Evolutionary conservation across 805 yeast genomes (phyloP).

Genomic region (Phaffomyces antillensis): DNA sequence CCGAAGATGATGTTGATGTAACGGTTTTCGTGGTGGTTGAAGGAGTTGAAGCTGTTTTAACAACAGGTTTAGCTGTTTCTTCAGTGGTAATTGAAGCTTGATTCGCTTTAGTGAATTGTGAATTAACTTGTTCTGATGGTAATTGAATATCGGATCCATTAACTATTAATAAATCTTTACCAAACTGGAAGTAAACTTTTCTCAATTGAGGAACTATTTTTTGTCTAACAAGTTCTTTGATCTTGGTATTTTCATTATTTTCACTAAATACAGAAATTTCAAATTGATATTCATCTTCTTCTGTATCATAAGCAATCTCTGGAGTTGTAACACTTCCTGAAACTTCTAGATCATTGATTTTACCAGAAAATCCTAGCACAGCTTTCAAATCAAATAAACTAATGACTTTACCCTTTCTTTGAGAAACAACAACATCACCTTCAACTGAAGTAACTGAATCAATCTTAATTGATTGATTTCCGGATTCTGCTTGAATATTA

Average conservation of each 20-base stretch:
- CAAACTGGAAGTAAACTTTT: constrained; percentile 53
- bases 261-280: constrained; percentile 57
- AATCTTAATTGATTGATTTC: constrained; percentile 26
- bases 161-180: constrained; percentile 62
- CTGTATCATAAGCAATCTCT: constrained; percentile 91
- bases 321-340: constrained; percentile 79
- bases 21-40: constrained; percentile 10
- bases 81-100: constrained; percentile 23
- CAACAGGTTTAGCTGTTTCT: constrained; percentile 7
- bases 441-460: constrained; percentile 44
- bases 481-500: constrained; percentile 31
- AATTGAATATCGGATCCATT: constrained; percentile 89
- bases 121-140: constrained; percentile 55
- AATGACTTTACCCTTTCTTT: constrained; percentile 94
- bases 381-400: constrained; percentile 79
- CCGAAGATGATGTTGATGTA: constrained; percentile 17
- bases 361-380: constrained; percentile 51
- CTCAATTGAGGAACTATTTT: constrained; percentile 67
- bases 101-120: constrained; percentile 46
- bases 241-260: constrained; percentile 44
- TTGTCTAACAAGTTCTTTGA: constrained; percentile 42
- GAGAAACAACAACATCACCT: constrained; percentile 96
- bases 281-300: constrained; percentile 78
- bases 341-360: constrained; percentile 32
- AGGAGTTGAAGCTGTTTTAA: constrained; percentile 5